phyloP scores from a whole-genome alignment of 306 rosid species.

The Oemleria cerasiformis region DNA sequence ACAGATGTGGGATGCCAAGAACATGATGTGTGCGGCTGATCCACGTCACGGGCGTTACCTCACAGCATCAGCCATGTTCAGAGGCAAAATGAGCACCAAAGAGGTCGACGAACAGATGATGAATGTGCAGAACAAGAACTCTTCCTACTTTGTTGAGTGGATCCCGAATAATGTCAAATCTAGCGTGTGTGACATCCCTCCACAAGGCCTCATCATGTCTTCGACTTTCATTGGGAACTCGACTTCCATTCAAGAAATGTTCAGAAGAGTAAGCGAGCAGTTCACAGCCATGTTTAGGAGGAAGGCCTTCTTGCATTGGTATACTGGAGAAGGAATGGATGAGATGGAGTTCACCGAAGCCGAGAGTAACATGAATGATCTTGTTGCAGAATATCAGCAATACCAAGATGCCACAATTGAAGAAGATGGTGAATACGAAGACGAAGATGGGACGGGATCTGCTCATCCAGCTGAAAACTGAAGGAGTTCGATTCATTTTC shows the following conservation, averaged over 20 bases:
- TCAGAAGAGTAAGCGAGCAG: slow-evolving; percentile 74
- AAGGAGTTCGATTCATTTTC: slow-evolving; percentile 27
- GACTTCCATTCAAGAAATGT: slow-evolving; percentile 77
- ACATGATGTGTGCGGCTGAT: slow-evolving; percentile 79
- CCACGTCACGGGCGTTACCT: slow-evolving; percentile 70
- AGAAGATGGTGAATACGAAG: slow-evolving; percentile 44
- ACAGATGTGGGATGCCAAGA: slow-evolving; percentile 77
- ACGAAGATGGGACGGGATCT: slow-evolving; percentile 30
- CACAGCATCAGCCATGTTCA: slow-evolving; percentile 71
- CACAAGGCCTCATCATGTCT: slow-evolving; percentile 57
- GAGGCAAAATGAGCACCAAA: slow-evolving; percentile 72
- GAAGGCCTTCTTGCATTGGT: slow-evolving; percentile 87
- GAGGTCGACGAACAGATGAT: slow-evolving; percentile 61
- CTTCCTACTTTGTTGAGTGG: slow-evolving; percentile 75
- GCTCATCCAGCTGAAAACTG: slow-evolving; percentile 31
- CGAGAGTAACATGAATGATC: slow-evolving; percentile 79
- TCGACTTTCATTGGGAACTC: slow-evolving; percentile 77
- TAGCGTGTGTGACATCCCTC: slow-evolving; percentile 75
- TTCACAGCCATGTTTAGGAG: slow-evolving; percentile 80
- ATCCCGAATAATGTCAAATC: slow-evolving; percentile 79
- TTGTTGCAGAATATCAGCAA: slow-evolving; percentile 75
- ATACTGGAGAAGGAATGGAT: slow-evolving; percentile 78
- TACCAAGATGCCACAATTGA: slow-evolving; percentile 62
- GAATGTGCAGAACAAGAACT: slow-evolving; percentile 72
- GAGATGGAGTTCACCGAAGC: slow-evolving; percentile 76